Base-by-base conservation (phyloP, 176 grass and related monocot genomes). In the Musa acuminata region DNA sequence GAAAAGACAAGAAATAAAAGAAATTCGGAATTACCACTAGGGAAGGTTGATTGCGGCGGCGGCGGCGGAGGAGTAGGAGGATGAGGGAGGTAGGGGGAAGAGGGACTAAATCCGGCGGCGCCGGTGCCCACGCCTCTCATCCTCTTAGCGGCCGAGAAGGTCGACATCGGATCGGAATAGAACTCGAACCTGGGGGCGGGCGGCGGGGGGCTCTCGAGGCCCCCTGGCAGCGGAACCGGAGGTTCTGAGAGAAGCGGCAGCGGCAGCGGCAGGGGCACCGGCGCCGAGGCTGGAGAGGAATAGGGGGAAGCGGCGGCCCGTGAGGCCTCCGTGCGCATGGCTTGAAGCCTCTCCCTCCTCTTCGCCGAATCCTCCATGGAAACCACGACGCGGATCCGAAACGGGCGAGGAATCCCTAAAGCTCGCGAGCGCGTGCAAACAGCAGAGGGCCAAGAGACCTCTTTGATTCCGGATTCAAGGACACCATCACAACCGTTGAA, bases 321-420 rank as follows among this genome's bases (percentile, higher is more conserved):
- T 16, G 72, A 54, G 72, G 75, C 75, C 75, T 77, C 75, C 75
- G 25, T 25, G 75, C 75, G 49, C 75, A 64, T 26, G 55, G 58
- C 75, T n/a, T 64, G 75, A 8, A 77, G 48, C 49, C 62, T 51
- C 59, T 25, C 57, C 21, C 13, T 52, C 48, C 75, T 29, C 75
- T 66, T 53, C 12, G 21, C 60, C 11, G 75, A 65, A 9, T 77
- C 74, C 20, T 63, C 75, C 75, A 77, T 51, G 60, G 48, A 27
- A 11, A 27, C 57, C 17, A 62, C 57, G 10, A n/a, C 57, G 57
- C 57, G 1, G 57, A 20, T 62, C 57, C 57, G 57, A 17, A 17
- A 13, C 54, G 54, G 54, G 35, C 35, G 35, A 43, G 4, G 35
- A 43, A 43, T 43, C 35, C 35, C 35, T 43, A 43, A 6, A 43